These are phyloP conservation scores for Fusarium sp. DNA, from an alignment of 2,329 filamentous ascomycete species.

Conservation along the genomic window DNA sequence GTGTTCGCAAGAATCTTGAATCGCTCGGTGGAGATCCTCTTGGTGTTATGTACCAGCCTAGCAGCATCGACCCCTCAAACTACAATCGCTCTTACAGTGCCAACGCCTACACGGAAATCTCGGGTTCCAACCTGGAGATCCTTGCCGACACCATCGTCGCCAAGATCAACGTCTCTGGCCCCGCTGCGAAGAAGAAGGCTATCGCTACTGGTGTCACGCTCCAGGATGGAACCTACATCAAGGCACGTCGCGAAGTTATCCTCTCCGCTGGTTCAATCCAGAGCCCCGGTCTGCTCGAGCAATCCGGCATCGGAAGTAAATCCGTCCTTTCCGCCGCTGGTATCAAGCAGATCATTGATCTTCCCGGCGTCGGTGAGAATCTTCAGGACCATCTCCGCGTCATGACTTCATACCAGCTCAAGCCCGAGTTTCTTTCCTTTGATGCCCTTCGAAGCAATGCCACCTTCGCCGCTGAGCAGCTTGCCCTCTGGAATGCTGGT, in stretches of 20 bases:
- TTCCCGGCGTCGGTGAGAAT: constrained; percentile 65
- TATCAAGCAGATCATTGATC: constrained; percentile 62
- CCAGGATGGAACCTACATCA: constrained; percentile 21
- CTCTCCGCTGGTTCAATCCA: constrained; percentile 62
- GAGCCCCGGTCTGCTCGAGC: constrained; percentile 67
- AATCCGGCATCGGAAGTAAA: constrained; percentile 65
- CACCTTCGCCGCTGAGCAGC: constrained; percentile 27
- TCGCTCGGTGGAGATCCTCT: constrained; percentile 59
- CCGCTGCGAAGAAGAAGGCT: constrained; percentile 33
- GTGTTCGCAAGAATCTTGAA: constrained; percentile 52
- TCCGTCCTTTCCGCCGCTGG: constrained; percentile 59
- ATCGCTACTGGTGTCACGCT: constrained; percentile 37
- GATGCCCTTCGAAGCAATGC: constrained; percentile 37
- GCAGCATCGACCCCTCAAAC: constrained; percentile 56
- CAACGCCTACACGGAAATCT: constrained; percentile 57
- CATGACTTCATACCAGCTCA: constrained; percentile 50
- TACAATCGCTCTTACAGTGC: constrained; percentile 62
- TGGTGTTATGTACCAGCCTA: constrained; percentile 62
- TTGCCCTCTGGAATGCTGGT: constrained; percentile 36
- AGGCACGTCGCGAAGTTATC: constrained; percentile 40
- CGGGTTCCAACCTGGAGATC: constrained; percentile 53
- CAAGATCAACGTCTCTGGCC: constrained; percentile 27
- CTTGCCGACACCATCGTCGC: constrained; percentile 36
- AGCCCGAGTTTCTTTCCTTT: constrained; percentile 20
- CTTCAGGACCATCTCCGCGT: constrained; percentile 53